These are phyloP conservation scores for Lentinula edodes DNA, from an alignment of 768 basidiomycete species.

Conservation along the genomic window DNA sequence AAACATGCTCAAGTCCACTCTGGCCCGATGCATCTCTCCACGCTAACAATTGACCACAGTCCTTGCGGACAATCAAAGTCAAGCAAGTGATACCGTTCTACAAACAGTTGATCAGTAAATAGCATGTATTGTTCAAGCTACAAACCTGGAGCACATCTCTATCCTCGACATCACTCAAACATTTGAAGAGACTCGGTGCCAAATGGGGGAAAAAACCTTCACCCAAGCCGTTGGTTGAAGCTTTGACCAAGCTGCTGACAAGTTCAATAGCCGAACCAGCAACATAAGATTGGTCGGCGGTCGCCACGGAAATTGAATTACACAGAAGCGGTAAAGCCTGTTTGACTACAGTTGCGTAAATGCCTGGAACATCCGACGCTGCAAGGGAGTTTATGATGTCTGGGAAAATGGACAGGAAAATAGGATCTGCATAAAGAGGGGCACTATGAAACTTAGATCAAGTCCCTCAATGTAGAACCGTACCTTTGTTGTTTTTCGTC, in stretches of 20 bases:
- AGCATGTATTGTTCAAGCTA: slow-evolving; percentile 2
- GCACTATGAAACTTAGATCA: not conserved
- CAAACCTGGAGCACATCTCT: slow-evolving; percentile 76
- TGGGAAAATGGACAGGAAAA: slow-evolving; percentile 79
- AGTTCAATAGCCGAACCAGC: slow-evolving; percentile 81
- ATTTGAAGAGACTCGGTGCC: slow-evolving; percentile 70
- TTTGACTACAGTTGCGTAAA: slow-evolving; percentile 71
- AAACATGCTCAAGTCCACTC: slow-evolving; percentile 69
- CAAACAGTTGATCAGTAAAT: not conserved
- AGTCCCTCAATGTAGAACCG: not conserved
- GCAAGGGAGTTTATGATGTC: slow-evolving; percentile 76
- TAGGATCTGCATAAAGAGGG: slow-evolving; percentile 53
- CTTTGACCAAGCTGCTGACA: slow-evolving; percentile 63
- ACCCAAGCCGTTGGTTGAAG: slow-evolving; percentile 56
- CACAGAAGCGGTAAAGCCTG: slow-evolving; percentile 71
- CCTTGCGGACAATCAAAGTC: slow-evolving; percentile 83
- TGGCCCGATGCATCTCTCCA: slow-evolving; percentile 69
- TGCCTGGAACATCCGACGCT: slow-evolving; percentile 46
- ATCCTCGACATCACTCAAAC: slow-evolving; percentile 69
- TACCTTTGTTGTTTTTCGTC: slow-evolving; percentile 84
- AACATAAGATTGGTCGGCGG: slow-evolving; percentile 65
- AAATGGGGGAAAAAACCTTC: slow-evolving; percentile 74
- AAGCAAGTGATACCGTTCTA: slow-evolving; percentile 82
- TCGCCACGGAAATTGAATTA: slow-evolving; percentile 52
- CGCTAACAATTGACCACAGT: slow-evolving; percentile 69